phyloP scores from a whole-genome alignment of 257 asterid genomes.

The Prunella vulgaris region DNA sequence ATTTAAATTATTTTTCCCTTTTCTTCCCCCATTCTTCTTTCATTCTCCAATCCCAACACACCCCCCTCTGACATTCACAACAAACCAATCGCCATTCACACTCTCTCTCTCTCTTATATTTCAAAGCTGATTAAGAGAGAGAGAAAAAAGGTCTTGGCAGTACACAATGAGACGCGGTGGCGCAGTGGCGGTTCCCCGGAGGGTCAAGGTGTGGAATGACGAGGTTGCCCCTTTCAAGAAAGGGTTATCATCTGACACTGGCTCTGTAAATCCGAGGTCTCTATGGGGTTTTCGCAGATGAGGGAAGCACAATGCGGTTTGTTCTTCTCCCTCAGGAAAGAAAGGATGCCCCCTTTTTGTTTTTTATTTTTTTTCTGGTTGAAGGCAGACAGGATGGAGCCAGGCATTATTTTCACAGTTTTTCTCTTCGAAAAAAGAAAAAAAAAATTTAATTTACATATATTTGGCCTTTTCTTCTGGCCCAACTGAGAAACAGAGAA shows the following conservation, averaged over 20 bases:
- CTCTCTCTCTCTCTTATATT: constrained; percentile 7
- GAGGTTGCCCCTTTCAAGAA: constrained; percentile 36
- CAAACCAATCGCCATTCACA: constrained; percentile 17
- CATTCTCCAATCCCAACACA: constrained; percentile 35
- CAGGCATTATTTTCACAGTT: constrained; percentile 55
- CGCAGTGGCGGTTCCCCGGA: not conserved
- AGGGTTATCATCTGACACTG: constrained; percentile 31
- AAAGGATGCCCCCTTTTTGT: constrained; percentile 13
- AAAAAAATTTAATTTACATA: constrained; percentile 10
- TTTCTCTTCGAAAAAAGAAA: not conserved
- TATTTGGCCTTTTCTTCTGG: constrained; percentile 4
- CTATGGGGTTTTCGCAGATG: constrained; percentile 39
- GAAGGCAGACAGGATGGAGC: constrained; percentile 87
- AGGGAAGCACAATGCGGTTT: constrained; percentile 38
- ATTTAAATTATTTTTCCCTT: constrained; percentile 9
- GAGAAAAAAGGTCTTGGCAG: not conserved
- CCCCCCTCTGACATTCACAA: constrained; percentile 28
- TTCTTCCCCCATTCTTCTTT: not conserved
- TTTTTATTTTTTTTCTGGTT: constrained; percentile 43
- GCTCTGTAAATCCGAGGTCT: constrained; percentile 38
- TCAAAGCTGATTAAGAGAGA: not conserved
- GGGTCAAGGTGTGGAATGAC: constrained; percentile 31
- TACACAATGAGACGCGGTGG: constrained; percentile 12
- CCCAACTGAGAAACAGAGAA: constrained; percentile 24
- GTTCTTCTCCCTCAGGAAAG: constrained; percentile 3